A percentile compares a stretch with the other conserved stretches of the same genome.
Conservation (phyloP, 2,329 filamentous ascomycete genomes). For the Nectriaceae sp. region DNA sequence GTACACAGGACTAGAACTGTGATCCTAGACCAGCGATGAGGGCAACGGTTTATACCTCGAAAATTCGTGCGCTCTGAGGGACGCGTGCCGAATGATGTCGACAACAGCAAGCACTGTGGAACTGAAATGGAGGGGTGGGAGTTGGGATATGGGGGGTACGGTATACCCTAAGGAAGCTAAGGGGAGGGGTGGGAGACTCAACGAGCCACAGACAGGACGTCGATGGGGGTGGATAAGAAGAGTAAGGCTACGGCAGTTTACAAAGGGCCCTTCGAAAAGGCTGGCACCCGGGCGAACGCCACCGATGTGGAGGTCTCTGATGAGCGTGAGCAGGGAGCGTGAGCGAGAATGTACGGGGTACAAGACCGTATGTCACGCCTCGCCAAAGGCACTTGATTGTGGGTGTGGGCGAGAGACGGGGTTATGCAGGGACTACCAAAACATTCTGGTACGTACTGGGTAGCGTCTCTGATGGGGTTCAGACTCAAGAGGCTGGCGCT, state of each 20-base stretch:
- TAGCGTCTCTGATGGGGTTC: neutral
- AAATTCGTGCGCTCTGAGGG: conserved; percentile 12
- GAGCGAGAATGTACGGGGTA: conserved; percentile 26
- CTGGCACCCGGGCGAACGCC: conserved; percentile 27
- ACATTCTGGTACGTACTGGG: neutral
- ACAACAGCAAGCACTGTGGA: conserved; percentile 19
- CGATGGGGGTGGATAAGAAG: conserved; percentile 8
- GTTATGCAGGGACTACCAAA: conserved; percentile 32
- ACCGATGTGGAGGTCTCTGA: conserved; percentile 32
- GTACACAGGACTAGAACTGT: too few relatives aligned
- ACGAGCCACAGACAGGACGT: neutral
- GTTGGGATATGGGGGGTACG: conserved; percentile 22
- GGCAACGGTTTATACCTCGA: conserved; percentile 25
- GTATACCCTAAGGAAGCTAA: conserved; percentile 18
- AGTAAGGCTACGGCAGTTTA: conserved; percentile 34
- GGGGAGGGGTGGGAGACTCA: conserved; percentile 1
- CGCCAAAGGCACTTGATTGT: too few relatives aligned
- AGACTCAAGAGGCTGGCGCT: neutral
- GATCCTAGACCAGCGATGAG: conserved; percentile 12
- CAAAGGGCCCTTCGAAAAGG: conserved; percentile 26
- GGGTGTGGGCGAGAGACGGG: conserved; percentile 26
- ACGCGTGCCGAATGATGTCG: conserved; percentile 18
- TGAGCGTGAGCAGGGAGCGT: too few relatives aligned
- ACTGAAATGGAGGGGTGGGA: conserved; percentile 24
- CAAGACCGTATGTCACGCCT: too few relatives aligned